These are phyloP conservation scores for Omphalotus guepiniiformis DNA, from an alignment of 768 basidiomycete genomes.

Conservation along the genomic window DNA sequence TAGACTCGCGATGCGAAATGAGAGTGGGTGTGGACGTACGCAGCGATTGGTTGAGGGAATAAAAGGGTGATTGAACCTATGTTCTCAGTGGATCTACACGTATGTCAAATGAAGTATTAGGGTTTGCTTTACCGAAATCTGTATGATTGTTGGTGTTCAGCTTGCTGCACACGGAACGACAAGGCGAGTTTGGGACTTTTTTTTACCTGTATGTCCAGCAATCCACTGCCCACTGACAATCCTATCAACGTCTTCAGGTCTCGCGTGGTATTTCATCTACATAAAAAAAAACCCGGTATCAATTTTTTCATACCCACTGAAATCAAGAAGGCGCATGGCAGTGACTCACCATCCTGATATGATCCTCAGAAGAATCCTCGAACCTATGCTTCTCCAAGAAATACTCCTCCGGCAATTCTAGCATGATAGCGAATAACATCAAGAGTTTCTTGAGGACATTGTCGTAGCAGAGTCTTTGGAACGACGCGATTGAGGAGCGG, in stretches of 20 bases:
- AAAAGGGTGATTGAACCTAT: conserved; percentile 31
- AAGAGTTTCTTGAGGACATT: conserved; percentile 26
- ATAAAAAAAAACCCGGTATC: neutral
- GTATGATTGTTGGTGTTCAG: neutral
- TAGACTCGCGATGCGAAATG: neutral
- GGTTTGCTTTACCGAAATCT: conserved; percentile 12
- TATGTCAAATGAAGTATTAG: too few relatives aligned
- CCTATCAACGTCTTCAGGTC: conserved; percentile 33
- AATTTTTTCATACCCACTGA: neutral
- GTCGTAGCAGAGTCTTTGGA: conserved; percentile 26
- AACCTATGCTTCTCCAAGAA: conserved; percentile 37
- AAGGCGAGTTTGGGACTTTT: too few relatives aligned
- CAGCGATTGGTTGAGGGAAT: conserved; percentile 32
- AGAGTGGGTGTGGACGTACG: conserved; percentile 7
- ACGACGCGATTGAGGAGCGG: conserved; percentile 24
- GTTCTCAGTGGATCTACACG: neutral
- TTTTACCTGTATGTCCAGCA: conserved; percentile 41
- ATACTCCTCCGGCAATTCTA: conserved; percentile 45
- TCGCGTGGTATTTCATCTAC: conserved; percentile 34
- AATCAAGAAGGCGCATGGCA: neutral
- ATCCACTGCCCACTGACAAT: conserved; percentile 40
- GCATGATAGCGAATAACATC: conserved; percentile 33
- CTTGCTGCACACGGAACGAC: neutral
- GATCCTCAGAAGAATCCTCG: conserved; percentile 27
- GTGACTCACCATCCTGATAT: conserved; percentile 26